Evolutionary conservation across 495 filamentous ascomycete genomes (phyloP).

Genomic region (Trichoderma asperelloides): DNA sequence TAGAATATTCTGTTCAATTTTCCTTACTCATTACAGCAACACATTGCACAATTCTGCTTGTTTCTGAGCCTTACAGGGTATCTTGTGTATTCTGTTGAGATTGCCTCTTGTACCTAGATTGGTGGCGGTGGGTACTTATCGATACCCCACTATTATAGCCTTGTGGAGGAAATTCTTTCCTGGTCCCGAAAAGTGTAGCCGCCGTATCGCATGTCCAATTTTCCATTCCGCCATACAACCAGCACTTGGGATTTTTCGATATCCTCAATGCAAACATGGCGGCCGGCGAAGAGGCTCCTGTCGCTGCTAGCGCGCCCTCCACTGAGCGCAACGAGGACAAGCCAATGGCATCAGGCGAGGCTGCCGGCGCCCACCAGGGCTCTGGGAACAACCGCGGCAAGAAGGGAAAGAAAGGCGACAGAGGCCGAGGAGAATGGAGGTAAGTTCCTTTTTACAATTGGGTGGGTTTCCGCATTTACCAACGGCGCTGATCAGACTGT

Average conservation of each 20-base stretch:
- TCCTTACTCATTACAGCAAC: background rate
- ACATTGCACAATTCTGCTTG: background rate
- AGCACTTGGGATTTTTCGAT: background rate
- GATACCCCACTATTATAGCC: background rate
- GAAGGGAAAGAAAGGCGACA: conserved; percentile 50
- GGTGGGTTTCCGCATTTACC: background rate
- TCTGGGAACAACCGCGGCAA: conserved; percentile 19
- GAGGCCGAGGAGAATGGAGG: conserved; percentile 59
- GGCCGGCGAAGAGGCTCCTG: conserved; percentile 6
- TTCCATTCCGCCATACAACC: background rate
- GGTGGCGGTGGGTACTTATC: background rate
- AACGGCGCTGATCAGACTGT: conserved; percentile 5
- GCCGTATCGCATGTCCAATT: background rate
- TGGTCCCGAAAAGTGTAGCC: background rate
- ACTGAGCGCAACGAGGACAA: conserved; percentile 11
- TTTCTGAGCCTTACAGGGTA: background rate
- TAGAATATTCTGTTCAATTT: background rate
- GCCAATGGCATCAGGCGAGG: conserved; percentile 33
- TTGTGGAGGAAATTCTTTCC: background rate
- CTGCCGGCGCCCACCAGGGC: conserved; percentile 28
- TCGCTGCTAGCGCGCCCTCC: background rate
- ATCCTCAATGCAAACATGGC: conserved; percentile 9
- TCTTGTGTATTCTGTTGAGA: too few relatives aligned
- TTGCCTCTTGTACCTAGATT: background rate
- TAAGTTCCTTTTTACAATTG: conserved; percentile 27